Conservation (phyloP, 2,329 filamentous ascomycete species). For the Fusarium domesticum region DNA sequence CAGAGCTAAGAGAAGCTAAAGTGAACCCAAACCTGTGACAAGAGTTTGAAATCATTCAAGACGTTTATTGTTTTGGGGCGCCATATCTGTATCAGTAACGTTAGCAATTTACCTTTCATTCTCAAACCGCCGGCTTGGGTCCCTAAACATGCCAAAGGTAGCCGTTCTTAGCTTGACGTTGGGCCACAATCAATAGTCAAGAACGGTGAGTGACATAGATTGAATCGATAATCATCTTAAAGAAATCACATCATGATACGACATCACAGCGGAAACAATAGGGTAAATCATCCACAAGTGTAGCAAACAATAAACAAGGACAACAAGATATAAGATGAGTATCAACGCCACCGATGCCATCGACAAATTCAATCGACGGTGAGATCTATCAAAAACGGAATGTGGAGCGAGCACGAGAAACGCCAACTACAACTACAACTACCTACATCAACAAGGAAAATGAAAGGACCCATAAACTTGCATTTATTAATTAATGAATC, state of each 20-base stretch:
- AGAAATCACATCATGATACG: too few relatives aligned
- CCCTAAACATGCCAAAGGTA: neutral
- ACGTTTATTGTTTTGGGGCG: constrained; percentile 7
- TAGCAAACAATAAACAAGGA: too few relatives aligned
- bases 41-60: constrained; percentile 7
- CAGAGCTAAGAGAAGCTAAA: constrained; percentile 4
- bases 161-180: neutral
- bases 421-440: neutral
- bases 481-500: too few relatives aligned
- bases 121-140: neutral
- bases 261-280: too few relatives aligned
- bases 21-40: constrained; percentile 12
- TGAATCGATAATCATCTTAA: too few relatives aligned
- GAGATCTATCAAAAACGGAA: constrained; percentile 22
- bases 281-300: too few relatives aligned
- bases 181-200: too few relatives aligned
- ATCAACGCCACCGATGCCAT: constrained; percentile 18
- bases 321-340: constrained; percentile 1
- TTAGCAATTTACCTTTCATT: too few relatives aligned
- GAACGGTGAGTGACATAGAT: too few relatives aligned
- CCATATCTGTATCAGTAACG: neutral
- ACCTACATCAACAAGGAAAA: too few relatives aligned
- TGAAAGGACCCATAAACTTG: too few relatives aligned
- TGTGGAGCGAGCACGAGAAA: constrained; percentile 10
- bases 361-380: constrained; percentile 7